These are phyloP conservation scores for Thelephora aurantiotincta DNA, from an alignment of 768 basidiomycete species.

Conservation along the genomic window DNA sequence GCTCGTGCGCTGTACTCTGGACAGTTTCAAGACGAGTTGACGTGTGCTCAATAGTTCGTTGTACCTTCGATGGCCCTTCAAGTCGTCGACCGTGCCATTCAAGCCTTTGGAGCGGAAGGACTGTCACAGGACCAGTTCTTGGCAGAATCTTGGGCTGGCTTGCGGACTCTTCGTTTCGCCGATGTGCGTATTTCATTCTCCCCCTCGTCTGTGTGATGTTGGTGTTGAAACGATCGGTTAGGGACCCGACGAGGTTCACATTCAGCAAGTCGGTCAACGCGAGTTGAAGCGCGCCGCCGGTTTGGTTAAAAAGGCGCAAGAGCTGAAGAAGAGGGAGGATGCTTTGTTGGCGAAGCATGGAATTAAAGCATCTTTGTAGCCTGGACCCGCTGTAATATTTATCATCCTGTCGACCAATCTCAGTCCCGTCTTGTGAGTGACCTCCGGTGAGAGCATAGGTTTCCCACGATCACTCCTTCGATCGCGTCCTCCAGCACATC, in stretches of 20 bases:
- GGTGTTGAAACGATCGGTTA: slow-evolving; percentile 14
- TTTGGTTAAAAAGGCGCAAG: slow-evolving; percentile 39
- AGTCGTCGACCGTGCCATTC: slow-evolving; percentile 92
- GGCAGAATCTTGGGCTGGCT: slow-evolving; percentile 58
- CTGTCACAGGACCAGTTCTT: slow-evolving; percentile 81
- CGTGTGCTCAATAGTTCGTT: slow-evolving; percentile 49
- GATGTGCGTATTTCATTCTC: slow-evolving; percentile 38
- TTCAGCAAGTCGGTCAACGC: slow-evolving; percentile 86
- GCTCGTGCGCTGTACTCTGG: slow-evolving; percentile 22
- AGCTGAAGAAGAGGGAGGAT: slow-evolving; percentile 47
- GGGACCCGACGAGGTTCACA: slow-evolving; percentile 88
- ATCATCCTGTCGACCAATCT: background rate
- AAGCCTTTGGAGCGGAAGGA: slow-evolving; percentile 94
- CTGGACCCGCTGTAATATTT: background rate
- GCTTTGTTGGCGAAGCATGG: slow-evolving; percentile 44
- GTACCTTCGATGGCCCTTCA: slow-evolving; percentile 82
- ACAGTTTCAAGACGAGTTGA: background rate
- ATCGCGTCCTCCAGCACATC: background rate
- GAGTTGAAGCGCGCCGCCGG: slow-evolving; percentile 70
- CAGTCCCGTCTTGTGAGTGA: background rate
- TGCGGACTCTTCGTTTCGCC: slow-evolving; percentile 81
- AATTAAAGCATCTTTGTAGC: slow-evolving; percentile 41
- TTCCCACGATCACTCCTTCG: background rate
- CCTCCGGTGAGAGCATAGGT: background rate
- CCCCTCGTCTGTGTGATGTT: background rate